phyloP scores from a whole-genome alignment of 2,329 filamentous ascomycete species.

The Westerdykella ornata region DNA sequence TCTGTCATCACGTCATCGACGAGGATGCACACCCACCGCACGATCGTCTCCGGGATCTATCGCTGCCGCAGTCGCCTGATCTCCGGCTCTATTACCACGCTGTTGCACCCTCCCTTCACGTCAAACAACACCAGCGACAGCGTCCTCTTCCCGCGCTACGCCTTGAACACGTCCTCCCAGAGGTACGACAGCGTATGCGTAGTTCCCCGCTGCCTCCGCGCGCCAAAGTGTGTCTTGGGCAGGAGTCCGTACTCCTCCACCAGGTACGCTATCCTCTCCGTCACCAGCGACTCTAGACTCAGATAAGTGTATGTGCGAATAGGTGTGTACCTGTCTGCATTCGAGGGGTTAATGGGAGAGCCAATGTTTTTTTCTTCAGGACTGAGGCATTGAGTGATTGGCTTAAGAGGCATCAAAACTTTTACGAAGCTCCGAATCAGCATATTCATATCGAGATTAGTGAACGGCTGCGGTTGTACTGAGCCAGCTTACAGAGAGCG shows the following conservation, averaged over 20 bases:
- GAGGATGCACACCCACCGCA: constrained; percentile 18
- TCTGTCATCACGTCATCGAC: constrained; percentile 7
- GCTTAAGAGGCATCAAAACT: too few relatives aligned
- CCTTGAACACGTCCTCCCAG: constrained; percentile 11
- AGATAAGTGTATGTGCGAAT: too few relatives aligned
- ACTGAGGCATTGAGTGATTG: too few relatives aligned
- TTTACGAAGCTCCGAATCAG: too few relatives aligned
- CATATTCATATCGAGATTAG: too few relatives aligned
- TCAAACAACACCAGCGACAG: constrained; percentile 37
- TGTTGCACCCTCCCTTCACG: constrained; percentile 40
- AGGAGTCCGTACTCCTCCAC: constrained; percentile 23
- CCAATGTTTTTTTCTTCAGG: too few relatives aligned
- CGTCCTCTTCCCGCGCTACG: constrained; percentile 18
- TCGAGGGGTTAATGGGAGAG: too few relatives aligned
- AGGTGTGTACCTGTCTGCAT: too few relatives aligned
- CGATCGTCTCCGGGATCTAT: constrained; percentile 18
- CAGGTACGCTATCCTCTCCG: constrained; percentile 22
- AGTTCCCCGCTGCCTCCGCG: constrained; percentile 31
- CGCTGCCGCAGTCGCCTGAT: constrained; percentile 28
- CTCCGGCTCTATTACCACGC: constrained; percentile 34
- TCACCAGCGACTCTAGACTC: constrained; percentile 17
- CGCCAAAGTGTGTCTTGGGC: constrained; percentile 36
- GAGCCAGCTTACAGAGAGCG: too few relatives aligned
- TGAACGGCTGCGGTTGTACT: too few relatives aligned
- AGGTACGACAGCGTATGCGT: constrained; percentile 31